phyloP scores from a whole-genome alignment of 257 asterid species.

The Penstemon davidsonii region DNA sequence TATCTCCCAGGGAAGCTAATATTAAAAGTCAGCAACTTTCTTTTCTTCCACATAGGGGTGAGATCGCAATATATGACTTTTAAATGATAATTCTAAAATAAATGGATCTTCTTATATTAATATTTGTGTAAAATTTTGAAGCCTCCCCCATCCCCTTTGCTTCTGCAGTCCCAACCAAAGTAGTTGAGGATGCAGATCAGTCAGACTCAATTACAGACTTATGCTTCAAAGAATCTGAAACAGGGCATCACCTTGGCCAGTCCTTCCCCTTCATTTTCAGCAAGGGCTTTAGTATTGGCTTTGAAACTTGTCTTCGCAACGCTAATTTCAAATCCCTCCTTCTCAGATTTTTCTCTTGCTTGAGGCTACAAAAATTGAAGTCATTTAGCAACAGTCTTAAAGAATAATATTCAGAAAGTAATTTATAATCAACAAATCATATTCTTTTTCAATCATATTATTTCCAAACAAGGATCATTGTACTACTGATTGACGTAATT shows the following conservation, averaged over 20 bases:
- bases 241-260: conserved; percentile 69
- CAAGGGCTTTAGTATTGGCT: conserved; percentile 94
- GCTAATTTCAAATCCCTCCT: conserved; percentile 86
- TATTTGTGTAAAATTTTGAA: not conserved
- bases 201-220: conserved; percentile 8
- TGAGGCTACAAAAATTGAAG: conserved; percentile 63
- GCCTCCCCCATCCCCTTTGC: not conserved
- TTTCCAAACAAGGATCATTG: not conserved
- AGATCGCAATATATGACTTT: not conserved
- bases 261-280: conserved; percentile 96
- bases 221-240: not conserved
- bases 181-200: conserved; percentile 1
- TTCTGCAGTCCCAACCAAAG: conserved; percentile 14
- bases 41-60: not conserved
- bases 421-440: not conserved
- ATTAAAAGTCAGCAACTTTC: not conserved
- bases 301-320: conserved; percentile 87
- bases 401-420: conserved; percentile 7
- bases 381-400: conserved; percentile 22
- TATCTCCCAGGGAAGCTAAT: not conserved
- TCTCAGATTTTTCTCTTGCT: conserved; percentile 87
- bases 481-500: not conserved
- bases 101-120: conserved; percentile 1
- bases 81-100: not conserved
- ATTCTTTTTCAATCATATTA: not conserved